Percentiles rank a stretch among this genome's conserved stretches.
These are phyloP conservation scores for Pseudonectria foliicola DNA, from an alignment of 2,329 filamentous ascomycete genomes.

Conservation along the genomic window DNA sequence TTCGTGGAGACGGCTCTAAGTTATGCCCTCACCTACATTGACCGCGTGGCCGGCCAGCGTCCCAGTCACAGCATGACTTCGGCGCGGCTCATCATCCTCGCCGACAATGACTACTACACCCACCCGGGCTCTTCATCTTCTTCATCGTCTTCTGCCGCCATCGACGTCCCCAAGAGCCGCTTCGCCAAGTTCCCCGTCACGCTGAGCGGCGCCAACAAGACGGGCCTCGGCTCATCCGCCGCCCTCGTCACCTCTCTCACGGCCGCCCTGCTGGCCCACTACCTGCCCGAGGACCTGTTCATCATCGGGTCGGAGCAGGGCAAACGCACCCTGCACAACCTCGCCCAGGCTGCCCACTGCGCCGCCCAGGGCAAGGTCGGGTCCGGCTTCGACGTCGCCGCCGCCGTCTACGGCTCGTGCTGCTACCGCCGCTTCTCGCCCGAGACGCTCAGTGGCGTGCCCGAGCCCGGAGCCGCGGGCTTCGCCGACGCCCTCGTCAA, in stretches of 20 bases:
- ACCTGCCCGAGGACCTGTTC: conserved; percentile 53
- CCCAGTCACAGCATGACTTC: conserved; percentile 52
- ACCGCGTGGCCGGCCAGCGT: conserved; percentile 31
- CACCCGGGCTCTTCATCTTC: conserved; percentile 31
- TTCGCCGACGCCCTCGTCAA: conserved; percentile 61
- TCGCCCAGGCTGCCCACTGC: conserved; percentile 89
- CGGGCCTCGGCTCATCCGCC: conserved; percentile 88
- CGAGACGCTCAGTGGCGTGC: conserved; percentile 57
- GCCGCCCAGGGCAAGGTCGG: conserved; percentile 96
- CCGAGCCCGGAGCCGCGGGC: conserved; percentile 55
- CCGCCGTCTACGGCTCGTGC: conserved; percentile 86
- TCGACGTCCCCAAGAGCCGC: conserved; percentile 30
- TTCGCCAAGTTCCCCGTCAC: conserved; percentile 75
- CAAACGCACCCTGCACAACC: conserved; percentile 70
- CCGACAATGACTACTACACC: conserved; percentile 97
- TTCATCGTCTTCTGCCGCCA: conserved; percentile 3
- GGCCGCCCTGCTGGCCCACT: conserved; percentile 68
- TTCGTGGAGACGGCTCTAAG: conserved; percentile 89
- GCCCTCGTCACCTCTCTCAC: conserved; percentile 87
- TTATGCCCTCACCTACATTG: conserved; percentile 81
- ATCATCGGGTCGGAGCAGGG: conserved; percentile 48
- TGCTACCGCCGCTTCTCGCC: conserved; percentile 91
- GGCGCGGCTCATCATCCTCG: conserved; percentile 75
- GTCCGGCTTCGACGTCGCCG: conserved; percentile 90
- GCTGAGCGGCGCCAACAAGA: conserved; percentile 80